phyloP scores from a whole-genome alignment of 306 rosid genomes.

The Nissolia schottii region DNA sequence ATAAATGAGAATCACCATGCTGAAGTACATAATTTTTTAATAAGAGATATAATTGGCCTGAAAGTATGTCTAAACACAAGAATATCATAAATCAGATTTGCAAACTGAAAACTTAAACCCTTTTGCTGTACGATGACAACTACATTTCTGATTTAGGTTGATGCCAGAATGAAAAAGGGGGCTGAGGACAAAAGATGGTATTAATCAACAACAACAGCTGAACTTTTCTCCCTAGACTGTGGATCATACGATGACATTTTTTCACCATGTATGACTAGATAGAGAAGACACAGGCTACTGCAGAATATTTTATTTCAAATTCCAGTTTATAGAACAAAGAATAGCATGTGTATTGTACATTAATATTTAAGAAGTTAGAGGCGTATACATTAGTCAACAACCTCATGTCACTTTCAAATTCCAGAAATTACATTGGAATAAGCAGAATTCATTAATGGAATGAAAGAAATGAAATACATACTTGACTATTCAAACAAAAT shows the following conservation, averaged over 20 bases:
- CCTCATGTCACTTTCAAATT: background rate
- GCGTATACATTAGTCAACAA: background rate
- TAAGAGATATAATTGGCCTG: background rate
- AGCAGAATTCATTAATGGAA: conserved; percentile 2
- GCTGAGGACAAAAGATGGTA: background rate
- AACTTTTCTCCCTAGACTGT: background rate
- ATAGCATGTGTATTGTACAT: conserved; percentile 6
- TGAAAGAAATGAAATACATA: conserved; percentile 37
- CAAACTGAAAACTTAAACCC: background rate
- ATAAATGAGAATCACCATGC: conserved; percentile 19
- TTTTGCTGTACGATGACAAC: background rate
- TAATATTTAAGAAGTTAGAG: background rate
- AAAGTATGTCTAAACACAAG: background rate
- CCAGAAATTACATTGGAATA: background rate
- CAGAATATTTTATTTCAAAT: conserved; percentile 2
- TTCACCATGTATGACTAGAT: background rate
- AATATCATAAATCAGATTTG: background rate
- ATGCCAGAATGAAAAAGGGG: background rate
- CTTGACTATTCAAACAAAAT: conserved; percentile 56
- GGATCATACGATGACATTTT: background rate
- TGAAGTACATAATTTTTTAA: background rate
- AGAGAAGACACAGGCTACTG: background rate
- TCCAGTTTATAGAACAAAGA: background rate
- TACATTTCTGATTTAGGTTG: background rate
- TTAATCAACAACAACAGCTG: background rate